Conservation (phyloP, 805 yeast species). For the Candida montana region DNA sequence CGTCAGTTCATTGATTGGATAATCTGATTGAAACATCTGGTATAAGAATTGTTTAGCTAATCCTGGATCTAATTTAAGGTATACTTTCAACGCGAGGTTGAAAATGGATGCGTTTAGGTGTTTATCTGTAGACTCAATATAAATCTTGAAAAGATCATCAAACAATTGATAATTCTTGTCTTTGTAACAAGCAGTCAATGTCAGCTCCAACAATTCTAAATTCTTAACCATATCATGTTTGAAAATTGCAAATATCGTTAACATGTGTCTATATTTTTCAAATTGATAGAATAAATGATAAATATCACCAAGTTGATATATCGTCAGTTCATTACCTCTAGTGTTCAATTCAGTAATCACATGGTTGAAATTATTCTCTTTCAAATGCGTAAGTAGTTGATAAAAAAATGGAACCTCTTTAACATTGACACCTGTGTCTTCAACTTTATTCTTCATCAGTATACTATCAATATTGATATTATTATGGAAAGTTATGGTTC, state of each 20-base stretch:
- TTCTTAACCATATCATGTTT: slow-evolving; percentile 6
- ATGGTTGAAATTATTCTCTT: slow-evolving; percentile 6
- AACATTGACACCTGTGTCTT: neutral
- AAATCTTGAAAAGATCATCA: slow-evolving; percentile 17
- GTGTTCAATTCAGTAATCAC: slow-evolving; percentile 4
- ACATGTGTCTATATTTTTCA: slow-evolving; percentile 7
- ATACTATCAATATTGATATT: neutral
- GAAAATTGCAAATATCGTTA: slow-evolving; percentile 7
- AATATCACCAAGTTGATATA: slow-evolving; percentile 2
- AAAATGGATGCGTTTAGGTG: slow-evolving; percentile 9
- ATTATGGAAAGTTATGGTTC: neutral
- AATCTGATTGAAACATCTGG: slow-evolving; percentile 22
- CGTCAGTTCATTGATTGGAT: slow-evolving; percentile 21
- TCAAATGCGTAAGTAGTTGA: neutral
- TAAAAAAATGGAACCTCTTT: neutral
- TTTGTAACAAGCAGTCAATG: slow-evolving; percentile 7
- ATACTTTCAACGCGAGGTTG: slow-evolving; percentile 20
- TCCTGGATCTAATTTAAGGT: slow-evolving; percentile 19
- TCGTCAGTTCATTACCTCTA: slow-evolving; percentile 1
- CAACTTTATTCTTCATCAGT: no score
- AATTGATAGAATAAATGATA: slow-evolving; percentile 4
- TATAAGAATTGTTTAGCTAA: slow-evolving; percentile 23
- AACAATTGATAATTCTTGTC: slow-evolving; percentile 11
- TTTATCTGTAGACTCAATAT: slow-evolving; percentile 12
- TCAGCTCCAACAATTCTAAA: slow-evolving; percentile 7